Conservation (phyloP, 208 protist genomes). For the Blastocrithidia nonstop region DNA sequence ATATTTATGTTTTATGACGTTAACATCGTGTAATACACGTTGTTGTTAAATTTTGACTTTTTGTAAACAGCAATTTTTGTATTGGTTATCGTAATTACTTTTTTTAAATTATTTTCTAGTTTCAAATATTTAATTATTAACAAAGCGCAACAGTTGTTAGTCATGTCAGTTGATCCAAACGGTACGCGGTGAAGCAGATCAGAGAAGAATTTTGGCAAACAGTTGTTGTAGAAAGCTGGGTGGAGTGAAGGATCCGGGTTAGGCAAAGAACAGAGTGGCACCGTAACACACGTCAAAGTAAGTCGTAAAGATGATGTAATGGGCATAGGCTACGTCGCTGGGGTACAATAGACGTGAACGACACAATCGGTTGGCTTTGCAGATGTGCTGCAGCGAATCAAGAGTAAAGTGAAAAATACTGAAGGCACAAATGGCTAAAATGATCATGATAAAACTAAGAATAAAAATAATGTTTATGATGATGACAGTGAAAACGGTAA, state of each 20-base stretch:
- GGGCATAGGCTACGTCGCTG: slow-evolving; percentile 74
- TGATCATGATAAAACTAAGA: no score
- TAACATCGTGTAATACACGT: no score
- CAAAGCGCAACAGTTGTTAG: no score
- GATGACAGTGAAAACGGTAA: no score
- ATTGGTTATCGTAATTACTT: not conserved
- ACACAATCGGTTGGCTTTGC: slow-evolving; percentile 79
- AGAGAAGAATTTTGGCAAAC: slow-evolving; percentile 67
- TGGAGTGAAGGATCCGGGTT: slow-evolving; percentile 84
- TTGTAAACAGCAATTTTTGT: not conserved
- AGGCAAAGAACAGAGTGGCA: slow-evolving; percentile 74
- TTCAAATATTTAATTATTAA: no score
- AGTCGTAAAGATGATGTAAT: slow-evolving; percentile 72
- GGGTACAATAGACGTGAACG: slow-evolving; percentile 71
- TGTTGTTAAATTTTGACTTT: not conserved
- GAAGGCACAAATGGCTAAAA: no score
- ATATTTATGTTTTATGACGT: no score
- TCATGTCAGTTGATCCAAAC: slow-evolving; percentile 77
- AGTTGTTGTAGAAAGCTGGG: slow-evolving; percentile 79
- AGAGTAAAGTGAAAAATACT: slow-evolving; percentile 11
- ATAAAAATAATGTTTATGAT: no score
- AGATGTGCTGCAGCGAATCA: slow-evolving; percentile 68
- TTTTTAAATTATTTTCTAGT: not conserved
- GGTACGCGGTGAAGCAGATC: slow-evolving; percentile 66
- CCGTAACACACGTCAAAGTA: slow-evolving; percentile 74